Conservation (phyloP, 306 rosid genomes). For the Carpinus viminea region DNA sequence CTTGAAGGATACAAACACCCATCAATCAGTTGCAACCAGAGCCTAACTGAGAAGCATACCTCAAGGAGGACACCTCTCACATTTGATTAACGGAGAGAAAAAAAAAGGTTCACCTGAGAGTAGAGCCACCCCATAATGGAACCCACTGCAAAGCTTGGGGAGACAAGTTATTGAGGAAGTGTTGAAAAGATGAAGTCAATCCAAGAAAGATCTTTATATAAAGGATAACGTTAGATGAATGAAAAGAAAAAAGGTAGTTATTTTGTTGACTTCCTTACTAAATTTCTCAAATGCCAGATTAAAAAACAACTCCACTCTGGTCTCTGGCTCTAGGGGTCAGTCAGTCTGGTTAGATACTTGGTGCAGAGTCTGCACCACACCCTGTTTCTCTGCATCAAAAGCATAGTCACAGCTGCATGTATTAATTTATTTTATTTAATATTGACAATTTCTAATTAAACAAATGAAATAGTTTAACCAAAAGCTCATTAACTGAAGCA, state of each 20-base stretch:
- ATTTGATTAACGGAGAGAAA: constrained; percentile 54
- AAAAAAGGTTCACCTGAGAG: constrained; percentile 60
- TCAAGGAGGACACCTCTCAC: constrained; percentile 89
- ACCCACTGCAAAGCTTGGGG: constrained; percentile 71
- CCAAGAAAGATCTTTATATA: constrained; percentile 42
- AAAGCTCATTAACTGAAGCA: constrained; percentile 36
- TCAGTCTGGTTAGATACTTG: constrained; percentile 85
- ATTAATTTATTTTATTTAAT: constrained; percentile 48
- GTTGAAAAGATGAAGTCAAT: constrained; percentile 47
- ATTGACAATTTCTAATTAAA: constrained; percentile 35
- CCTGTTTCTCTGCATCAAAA: constrained; percentile 96
- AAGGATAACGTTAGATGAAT: constrained; percentile 39
- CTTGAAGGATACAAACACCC: constrained; percentile 45
- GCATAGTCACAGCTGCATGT: constrained; percentile 71
- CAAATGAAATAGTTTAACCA: constrained; percentile 41
- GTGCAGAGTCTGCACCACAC: constrained; percentile 89
- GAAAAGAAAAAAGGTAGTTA: constrained; percentile 35
- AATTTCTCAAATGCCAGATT: constrained; percentile 64
- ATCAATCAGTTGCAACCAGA: constrained; percentile 43
- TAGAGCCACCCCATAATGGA: constrained; percentile 60
- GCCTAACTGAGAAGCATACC: constrained; percentile 91
- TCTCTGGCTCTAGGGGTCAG: constrained; percentile 87
- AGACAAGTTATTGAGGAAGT: constrained; percentile 56
- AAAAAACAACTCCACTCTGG: constrained; percentile 73
- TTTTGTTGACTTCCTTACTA: constrained; percentile 67